Conservation (phyloP, 78 protist species). For the Dictyostelium citrinum region DNA sequence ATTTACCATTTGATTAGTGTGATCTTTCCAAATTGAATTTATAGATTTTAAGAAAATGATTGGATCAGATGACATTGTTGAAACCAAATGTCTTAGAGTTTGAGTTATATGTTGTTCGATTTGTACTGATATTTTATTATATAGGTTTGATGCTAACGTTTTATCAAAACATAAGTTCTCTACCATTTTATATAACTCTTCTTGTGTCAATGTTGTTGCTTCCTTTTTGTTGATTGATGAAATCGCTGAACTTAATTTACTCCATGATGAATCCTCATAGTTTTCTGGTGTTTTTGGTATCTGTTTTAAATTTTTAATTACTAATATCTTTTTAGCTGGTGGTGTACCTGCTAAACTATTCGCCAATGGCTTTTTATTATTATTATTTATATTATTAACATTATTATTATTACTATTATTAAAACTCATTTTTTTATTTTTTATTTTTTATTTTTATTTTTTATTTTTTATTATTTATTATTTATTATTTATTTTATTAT, state of each 20-base stretch:
- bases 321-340: slow-evolving; percentile 51
- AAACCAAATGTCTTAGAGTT: neutral
- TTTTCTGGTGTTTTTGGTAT: slow-evolving; percentile 36
- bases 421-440: neutral
- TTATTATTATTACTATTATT: neutral
- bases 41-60: neutral
- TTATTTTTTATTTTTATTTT: neutral
- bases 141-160: neutral
- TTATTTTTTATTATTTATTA: neutral
- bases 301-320: slow-evolving; percentile 62
- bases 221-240: slow-evolving; percentile 10
- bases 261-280: slow-evolving; percentile 66
- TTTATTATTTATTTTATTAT: neutral
- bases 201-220: slow-evolving; percentile 21
- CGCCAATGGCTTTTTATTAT: slow-evolving; percentile 7
- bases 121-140: slow-evolving; percentile 5
- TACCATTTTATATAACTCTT: slow-evolving; percentile 68
- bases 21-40: slow-evolving; percentile 61
- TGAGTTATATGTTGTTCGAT: slow-evolving; percentile 6
- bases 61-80: neutral
- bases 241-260: slow-evolving; percentile 38
- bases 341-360: neutral
- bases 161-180: slow-evolving; percentile 58
- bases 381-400: neutral
- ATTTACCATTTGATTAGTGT: slow-evolving; percentile 58